Evolutionary conservation across 805 yeast species (phyloP), one percentile per base, ranked within the genome.

Genomic region (Candida parachauliodes): DNA sequence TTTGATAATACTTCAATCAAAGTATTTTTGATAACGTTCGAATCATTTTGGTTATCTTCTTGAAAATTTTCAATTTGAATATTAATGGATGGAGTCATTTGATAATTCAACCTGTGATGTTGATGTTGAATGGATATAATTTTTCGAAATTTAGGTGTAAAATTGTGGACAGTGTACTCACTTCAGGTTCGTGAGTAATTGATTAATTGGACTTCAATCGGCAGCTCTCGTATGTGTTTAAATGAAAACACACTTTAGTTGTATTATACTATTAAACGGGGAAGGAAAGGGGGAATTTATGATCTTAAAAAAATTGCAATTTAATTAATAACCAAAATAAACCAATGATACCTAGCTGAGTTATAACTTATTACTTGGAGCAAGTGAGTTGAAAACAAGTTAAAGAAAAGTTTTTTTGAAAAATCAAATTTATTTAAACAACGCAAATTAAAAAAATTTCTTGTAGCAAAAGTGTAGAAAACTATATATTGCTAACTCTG

Each of bases 141-240:
- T n/a, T n/a, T n/a, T n/a, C n/a, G n/a, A n/a, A n/a, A n/a, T n/a
- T n/a, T n/a, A n/a, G n/a, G n/a, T n/a, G n/a, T n/a, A n/a, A n/a
- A n/a, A n/a, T n/a, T n/a, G 33, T 15, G 25, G 33, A 10, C 25
- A 30, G 14, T 16, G 24, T 27, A 37, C 43, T 31, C 40, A 57
- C 67, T 61, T 40, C 29, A 35, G 36, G n/a, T 25, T 67, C 57
- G 72, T 66, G 71, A 54, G 48, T 33, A 32, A 32, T 36, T 38
- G 32, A 32, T 34, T 40, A 21, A 28, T 35, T 34, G 26, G 46
- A 58, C 66, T 55, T 63, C 68, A 63, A 59, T 65, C 69, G 69
- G 69, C 69, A 63, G 69, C 69, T 63, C 69, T 62, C 69, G 69
- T 63, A 24, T 22, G 31, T 36, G 40, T 36, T 24, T 36, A 29